Base-by-base conservation (phyloP, 768 basidiomycete genomes). In the Boletellus ananas region DNA sequence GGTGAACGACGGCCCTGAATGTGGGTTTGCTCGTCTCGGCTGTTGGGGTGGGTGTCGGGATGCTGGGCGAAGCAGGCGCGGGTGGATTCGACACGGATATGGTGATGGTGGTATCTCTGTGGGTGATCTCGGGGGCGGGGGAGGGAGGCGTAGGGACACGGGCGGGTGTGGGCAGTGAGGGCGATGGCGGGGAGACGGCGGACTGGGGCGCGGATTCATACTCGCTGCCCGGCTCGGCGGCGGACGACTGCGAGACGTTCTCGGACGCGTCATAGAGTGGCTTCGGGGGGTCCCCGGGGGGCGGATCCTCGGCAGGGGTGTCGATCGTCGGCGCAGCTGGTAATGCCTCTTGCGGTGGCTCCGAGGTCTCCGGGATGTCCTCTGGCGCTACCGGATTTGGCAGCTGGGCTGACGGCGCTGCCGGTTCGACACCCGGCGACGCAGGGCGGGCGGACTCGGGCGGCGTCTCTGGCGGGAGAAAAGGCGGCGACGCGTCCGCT, bases 1-100 rank as follows among this genome's bases (percentile, higher is more conserved):
- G 66, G 55, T 83, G 83, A 35, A 84, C 82, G 14, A 83, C 77
- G 21, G 82, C 79, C 42, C 68, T 73, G 65, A 84, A 84, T 4
- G 71, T 68, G 11, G 55, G 20, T 38, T 54, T 69, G 27, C 36
- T 48, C 37, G 43, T 3, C 16, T 50, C 50, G 21, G 34, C 23
- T 2, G 52, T 36, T 17, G 29, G 35, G 27, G 41, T 45, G 14
- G 60, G 54, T n/a, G 57, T 49, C 23, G 54, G 34, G 21, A 38
- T 17, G n/a, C 34, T 58, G 31, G 49, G 35, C 16, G 38, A 37
- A 4, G 40, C 34, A 6, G 54, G 51, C 14, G 29, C 43, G 10
- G 17, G 36, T 40, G 54, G 50, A 35, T 36, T 45, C 25, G 58
- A 35, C 8, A 37, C 29, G 23, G 51, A 45, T 16, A 45, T 39